Evolutionary conservation across 2,329 filamentous ascomycete genomes (phyloP).

Genomic region (Dactylellina sp.): DNA sequence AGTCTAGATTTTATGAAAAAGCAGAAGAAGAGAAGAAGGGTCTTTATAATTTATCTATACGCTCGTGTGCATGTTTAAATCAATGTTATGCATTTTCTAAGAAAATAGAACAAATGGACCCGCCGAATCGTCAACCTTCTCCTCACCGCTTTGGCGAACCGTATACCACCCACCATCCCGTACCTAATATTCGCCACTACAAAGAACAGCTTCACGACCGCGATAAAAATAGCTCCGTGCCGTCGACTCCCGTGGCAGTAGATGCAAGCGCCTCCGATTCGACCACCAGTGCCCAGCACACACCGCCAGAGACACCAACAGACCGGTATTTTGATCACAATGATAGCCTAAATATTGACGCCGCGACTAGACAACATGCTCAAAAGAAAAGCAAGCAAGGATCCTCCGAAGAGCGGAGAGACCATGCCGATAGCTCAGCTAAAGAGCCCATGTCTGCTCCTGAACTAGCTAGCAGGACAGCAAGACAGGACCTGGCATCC

Average conservation of each 20-base stretch:
- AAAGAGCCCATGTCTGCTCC: slow-evolving; percentile 25
- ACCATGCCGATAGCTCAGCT: slow-evolving; percentile 16
- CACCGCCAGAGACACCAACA: slow-evolving; percentile 31
- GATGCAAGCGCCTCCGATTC: slow-evolving; percentile 1
- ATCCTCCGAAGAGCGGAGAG: background rate
- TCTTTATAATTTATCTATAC: background rate
- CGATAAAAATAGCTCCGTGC: slow-evolving; percentile 20
- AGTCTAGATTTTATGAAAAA: background rate
- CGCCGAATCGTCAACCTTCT: slow-evolving; percentile 14
- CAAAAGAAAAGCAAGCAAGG: slow-evolving; percentile 4
- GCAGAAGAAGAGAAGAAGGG: background rate
- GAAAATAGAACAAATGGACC: slow-evolving; percentile 4
- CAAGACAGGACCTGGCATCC: background rate
- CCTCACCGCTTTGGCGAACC: slow-evolving; percentile 64
- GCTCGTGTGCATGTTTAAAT: too few relatives aligned
- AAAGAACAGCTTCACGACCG: slow-evolving; percentile 63
- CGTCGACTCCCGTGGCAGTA: slow-evolving; percentile 5
- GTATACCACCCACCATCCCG: slow-evolving; percentile 65
- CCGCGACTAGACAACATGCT: background rate
- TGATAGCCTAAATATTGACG: background rate
- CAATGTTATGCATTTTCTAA: too few relatives aligned
- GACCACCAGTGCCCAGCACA: slow-evolving; percentile 17
- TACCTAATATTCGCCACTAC: slow-evolving; percentile 68
- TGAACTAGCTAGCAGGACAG: background rate
- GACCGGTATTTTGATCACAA: slow-evolving; percentile 5